Evolutionary conservation across 2,329 filamentous ascomycete genomes (phyloP), one percentile per base, ranked within the genome.

Genomic region (Penicillium polonicum): DNA sequence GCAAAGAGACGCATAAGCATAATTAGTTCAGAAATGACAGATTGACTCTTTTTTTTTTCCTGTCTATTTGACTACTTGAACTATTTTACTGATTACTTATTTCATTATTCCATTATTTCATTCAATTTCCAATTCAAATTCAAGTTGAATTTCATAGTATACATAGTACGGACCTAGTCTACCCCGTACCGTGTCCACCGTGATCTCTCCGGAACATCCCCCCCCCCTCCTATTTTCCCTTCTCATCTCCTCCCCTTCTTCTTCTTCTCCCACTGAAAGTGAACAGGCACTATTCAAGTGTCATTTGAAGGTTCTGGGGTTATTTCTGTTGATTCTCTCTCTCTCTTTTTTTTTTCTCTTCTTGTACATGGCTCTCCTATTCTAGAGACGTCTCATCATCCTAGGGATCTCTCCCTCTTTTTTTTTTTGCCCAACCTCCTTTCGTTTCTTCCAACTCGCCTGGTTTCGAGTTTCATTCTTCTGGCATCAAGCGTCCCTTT

Each of bases 291-390:
- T 39, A 60, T 69, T 65, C 65, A 64, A 63, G 74, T 64, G 63
- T 65, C 64, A 52, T 68, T 64, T 64, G 56, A 59, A 60, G 66
- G 66, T 70, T 67, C 63, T 68, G 64, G 68, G 60, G 57, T 60
- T 62, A 57, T 57, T 56, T 50, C 33, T 21, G 51, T 27, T 46
- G 23, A 29, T 39, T 33, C 31, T 44, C 29, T 61, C 62, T 59
- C 60, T 60, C 55, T 52, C 5, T 33, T 6, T 49, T 51, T 57
- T 48, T 31, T 57, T 59, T 60, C 9, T 29, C 9, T 12, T 64
- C 62, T 65, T 69, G 67, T 73, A 72, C 63, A 72, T 74, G 69
- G 69, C 66, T 68, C 63, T 64, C 65, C 59, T 60, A 59, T 59
- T 63, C 56, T 69, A 68, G 68, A 67, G 60, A 62, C 60, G 55